phyloP scores from a whole-genome alignment of 2,329 filamentous ascomycete genomes.

The Fusarium camptoceras region DNA sequence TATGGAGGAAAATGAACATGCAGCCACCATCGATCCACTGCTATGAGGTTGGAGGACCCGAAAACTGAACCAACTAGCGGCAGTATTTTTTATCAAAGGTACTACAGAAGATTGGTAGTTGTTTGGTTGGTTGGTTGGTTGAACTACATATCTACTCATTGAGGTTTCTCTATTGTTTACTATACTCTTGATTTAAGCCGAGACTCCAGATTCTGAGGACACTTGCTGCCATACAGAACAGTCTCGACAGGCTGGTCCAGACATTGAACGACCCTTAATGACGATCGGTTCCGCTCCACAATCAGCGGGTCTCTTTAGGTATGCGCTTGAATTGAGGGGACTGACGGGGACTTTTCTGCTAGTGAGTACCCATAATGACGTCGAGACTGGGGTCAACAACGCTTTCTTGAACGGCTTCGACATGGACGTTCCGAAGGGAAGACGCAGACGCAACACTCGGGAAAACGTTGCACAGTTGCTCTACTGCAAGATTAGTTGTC shows the following conservation, averaged over 20 bases:
- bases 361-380: slow-evolving; percentile 44
- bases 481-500: slow-evolving; percentile 24
- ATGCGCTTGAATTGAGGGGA: slow-evolving; percentile 29
- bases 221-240: not conserved
- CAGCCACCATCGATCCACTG: slow-evolving; percentile 19
- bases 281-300: slow-evolving; percentile 41
- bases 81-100: not conserved
- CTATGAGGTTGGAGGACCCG: slow-evolving; percentile 35
- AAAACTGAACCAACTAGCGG: slow-evolving; percentile 19
- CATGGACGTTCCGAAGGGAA: slow-evolving; percentile 1
- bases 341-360: slow-evolving; percentile 2
- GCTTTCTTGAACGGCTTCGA: slow-evolving; percentile 11
- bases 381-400: slow-evolving; percentile 20
- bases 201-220: slow-evolving; percentile 4
- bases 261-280: slow-evolving; percentile 34
- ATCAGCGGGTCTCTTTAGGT: slow-evolving; percentile 40
- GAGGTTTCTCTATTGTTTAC: not conserved
- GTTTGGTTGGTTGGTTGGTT: not conserved
- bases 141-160: not conserved
- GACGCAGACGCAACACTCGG: not conserved
- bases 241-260: slow-evolving; percentile 20
- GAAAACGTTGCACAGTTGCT: not conserved
- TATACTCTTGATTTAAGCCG: not conserved
- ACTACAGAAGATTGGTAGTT: not conserved
- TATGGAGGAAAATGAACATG: not conserved